Evolutionary conservation across 805 yeast genomes (phyloP).

Genomic region (Yarrowia sp.): DNA sequence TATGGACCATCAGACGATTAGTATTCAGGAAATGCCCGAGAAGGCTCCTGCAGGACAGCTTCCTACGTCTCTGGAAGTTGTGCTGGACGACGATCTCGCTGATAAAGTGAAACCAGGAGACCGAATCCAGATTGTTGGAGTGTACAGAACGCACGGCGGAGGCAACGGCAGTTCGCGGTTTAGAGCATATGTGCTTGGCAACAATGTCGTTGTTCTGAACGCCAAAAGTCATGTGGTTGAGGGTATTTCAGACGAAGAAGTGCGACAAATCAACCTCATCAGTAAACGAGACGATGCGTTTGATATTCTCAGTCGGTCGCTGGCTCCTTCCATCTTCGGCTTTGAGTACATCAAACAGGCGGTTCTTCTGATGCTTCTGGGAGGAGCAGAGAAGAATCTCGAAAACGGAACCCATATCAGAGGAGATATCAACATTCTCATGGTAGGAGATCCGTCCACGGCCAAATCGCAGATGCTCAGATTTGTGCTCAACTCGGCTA

Average conservation of each 20-base stretch:
- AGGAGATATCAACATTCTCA: constrained; percentile 93
- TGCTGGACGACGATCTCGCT: constrained; percentile 94
- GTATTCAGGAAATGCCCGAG: constrained; percentile 98
- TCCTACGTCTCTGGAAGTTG: constrained; percentile 89
- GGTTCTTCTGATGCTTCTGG: constrained; percentile 84
- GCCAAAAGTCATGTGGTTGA: constrained; percentile 74
- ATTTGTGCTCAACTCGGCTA: constrained; percentile 92
- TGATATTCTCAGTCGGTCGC: constrained; percentile 78
- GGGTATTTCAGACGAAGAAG: constrained; percentile 76
- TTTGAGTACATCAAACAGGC: constrained; percentile 91
- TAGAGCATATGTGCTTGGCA: constrained; percentile 82
- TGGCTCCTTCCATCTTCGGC: constrained; percentile 96
- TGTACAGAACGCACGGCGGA: constrained; percentile 89
- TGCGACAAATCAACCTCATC: constrained; percentile 82
- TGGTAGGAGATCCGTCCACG: constrained; percentile 99
- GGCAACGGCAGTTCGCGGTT: constrained; percentile 68
- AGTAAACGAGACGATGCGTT: constrained; percentile 75
- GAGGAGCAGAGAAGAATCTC: constrained; percentile 93
- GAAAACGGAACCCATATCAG: constrained; percentile 96
- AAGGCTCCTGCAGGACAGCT: constrained; percentile 97
- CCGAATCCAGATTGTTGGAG: constrained; percentile 91
- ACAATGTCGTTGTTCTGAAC: constrained; percentile 86
- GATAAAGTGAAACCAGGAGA: constrained; percentile 96
- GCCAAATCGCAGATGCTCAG: constrained; percentile 96
- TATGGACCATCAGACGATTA: constrained; percentile 90